Evolutionary conservation across 164 flowering plant species (phyloP).

Genomic region (Dillenia turbinata): DNA sequence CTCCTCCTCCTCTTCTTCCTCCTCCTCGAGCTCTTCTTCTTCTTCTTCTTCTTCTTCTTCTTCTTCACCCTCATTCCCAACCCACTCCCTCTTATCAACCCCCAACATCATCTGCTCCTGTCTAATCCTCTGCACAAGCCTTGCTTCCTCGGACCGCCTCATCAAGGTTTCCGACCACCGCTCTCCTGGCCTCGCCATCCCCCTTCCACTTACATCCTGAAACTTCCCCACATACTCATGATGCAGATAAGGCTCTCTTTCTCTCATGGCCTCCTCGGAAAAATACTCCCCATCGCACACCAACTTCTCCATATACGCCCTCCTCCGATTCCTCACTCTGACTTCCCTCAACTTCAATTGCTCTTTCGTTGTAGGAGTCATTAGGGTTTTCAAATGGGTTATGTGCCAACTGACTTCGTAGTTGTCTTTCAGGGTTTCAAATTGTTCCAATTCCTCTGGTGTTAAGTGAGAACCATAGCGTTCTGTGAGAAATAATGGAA

Average conservation of each 20-base stretch:
- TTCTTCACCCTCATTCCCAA: conserved; percentile 50
- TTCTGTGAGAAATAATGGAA: conserved; percentile 30
- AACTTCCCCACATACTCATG: conserved; percentile 89
- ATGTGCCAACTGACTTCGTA: conserved; percentile 90
- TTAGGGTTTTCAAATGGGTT: conserved; percentile 41
- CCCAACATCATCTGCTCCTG: conserved; percentile 83
- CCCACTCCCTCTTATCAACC: conserved; percentile 78
- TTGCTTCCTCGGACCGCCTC: conserved; percentile 78
- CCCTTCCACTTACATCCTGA: conserved; percentile 68
- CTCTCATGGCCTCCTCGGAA: conserved; percentile 98
- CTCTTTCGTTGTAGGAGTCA: conserved; percentile 68
- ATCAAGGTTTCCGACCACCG: conserved; percentile 90
- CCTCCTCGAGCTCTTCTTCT: conserved; percentile 53
- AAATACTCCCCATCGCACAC: conserved; percentile 70
- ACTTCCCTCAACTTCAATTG: conserved; percentile 45
- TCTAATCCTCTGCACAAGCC: conserved; percentile 77
- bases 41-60: conserved; percentile 64
- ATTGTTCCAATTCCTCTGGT: conserved; percentile 53
- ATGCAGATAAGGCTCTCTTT: conserved; percentile 93
- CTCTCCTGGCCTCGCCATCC: conserved; percentile 90
- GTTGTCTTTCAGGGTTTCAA: conserved; percentile 56
- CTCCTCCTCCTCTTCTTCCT: conserved; percentile 27
- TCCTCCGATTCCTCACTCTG: conserved; percentile 75
- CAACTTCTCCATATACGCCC: conserved; percentile 67
- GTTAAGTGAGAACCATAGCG: conserved; percentile 69